Evolutionary conservation across 2,329 filamentous ascomycete genomes (phyloP).

Genomic region (Kalmusia sp.): DNA sequence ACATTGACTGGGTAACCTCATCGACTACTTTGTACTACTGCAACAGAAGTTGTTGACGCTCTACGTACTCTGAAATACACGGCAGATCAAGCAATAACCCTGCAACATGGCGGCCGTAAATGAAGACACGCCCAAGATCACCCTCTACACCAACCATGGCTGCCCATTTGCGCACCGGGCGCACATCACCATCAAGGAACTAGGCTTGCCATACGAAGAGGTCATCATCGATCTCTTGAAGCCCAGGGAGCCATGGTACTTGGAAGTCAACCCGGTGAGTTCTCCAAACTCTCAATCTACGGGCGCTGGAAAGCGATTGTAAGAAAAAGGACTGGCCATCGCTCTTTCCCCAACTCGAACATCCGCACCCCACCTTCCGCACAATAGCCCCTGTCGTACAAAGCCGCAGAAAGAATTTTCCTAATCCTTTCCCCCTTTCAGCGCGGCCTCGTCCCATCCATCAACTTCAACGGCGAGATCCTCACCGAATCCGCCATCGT

Average conservation of each 20-base stretch:
- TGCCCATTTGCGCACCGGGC: slow-evolving; percentile 81
- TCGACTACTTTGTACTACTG: neutral
- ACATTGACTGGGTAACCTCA: neutral
- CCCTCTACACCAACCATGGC: slow-evolving; percentile 71
- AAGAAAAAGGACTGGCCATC: neutral
- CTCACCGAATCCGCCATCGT: slow-evolving; percentile 78
- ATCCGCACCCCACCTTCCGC: neutral
- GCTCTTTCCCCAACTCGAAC: neutral
- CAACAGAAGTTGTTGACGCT: too few relatives aligned
- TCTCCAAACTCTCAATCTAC: too few relatives aligned
- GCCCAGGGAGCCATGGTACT: slow-evolving; percentile 76
- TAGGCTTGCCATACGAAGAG: slow-evolving; percentile 71
- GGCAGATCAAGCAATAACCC: neutral
- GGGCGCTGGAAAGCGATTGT: neutral
- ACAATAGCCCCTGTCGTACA: neutral
- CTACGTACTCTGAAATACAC: neutral
- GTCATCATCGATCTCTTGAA: slow-evolving; percentile 74
- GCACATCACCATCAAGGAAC: slow-evolving; percentile 73
- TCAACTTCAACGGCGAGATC: slow-evolving; percentile 69
- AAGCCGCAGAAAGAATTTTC: neutral
- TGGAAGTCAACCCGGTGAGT: slow-evolving; percentile 73
- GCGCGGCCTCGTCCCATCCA: slow-evolving; percentile 75
- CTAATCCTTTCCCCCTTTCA: slow-evolving; percentile 24
- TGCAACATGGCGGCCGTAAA: slow-evolving; percentile 29
- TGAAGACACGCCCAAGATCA: slow-evolving; percentile 59